These are phyloP conservation scores for Phialemonium atrogriseum DNA, from an alignment of 2,329 filamentous ascomycete species.

Conservation along the genomic window DNA sequence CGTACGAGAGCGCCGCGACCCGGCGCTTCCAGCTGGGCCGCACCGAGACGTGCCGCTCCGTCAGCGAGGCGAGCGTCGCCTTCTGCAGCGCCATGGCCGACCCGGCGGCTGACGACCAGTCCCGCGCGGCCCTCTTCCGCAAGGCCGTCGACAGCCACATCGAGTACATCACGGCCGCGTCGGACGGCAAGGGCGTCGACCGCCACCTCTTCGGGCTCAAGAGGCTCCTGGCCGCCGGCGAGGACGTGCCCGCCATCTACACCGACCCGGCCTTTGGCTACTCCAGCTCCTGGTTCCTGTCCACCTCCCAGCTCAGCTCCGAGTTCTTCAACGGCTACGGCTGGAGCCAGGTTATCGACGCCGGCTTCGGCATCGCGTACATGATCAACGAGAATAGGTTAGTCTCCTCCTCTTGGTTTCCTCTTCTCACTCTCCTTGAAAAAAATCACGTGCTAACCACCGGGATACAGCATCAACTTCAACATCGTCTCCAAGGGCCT, in stretches of 20 bases:
- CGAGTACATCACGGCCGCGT: conserved; percentile 84
- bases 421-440: neutral
- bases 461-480: conserved; percentile 70
- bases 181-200: conserved; percentile 89
- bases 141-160: conserved; percentile 74
- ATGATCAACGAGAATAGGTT: conserved; percentile 99
- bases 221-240: conserved; percentile 72
- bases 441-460: conserved; percentile 7
- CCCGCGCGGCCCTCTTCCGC: conserved; percentile 68
- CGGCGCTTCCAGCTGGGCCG: conserved; percentile 93
- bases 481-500: conserved; percentile 93
- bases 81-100: conserved; percentile 88
- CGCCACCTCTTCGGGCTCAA: conserved; percentile 96
- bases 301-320: conserved; percentile 79
- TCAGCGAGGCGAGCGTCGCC: conserved; percentile 83
- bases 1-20: conserved; percentile 93
- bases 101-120: conserved; percentile 50
- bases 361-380: conserved; percentile 94
- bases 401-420: conserved; percentile 15
- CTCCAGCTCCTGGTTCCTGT: conserved; percentile 82
- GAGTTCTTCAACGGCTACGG: conserved; percentile 99
- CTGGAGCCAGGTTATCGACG: conserved; percentile 96
- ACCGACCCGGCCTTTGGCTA: conserved; percentile 80
- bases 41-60: conserved; percentile 89
- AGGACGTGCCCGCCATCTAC: conserved; percentile 76